Evolutionary conservation across 305 asterid species (phyloP), one percentile per base, ranked within the genome.

Genomic region (Fraxinus sp.): DNA sequence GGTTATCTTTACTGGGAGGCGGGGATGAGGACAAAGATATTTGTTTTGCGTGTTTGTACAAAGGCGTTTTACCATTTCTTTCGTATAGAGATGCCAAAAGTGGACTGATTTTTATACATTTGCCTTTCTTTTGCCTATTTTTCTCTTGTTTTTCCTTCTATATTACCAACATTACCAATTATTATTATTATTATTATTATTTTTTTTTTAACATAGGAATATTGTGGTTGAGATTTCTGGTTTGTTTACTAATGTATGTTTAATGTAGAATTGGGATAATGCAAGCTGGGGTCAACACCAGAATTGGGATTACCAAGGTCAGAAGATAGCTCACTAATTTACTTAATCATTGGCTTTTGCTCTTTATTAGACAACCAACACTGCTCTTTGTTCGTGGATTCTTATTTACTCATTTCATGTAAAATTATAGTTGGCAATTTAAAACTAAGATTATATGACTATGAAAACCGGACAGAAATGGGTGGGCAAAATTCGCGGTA

Each of bases 231-330:
- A 72, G 35, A 79, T 28, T 79, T 81, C 39, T 59, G 77, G 39
- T 81, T 43, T 75, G 72, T 72, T 70, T 79, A 85, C 84, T 39
- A 16, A 22, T 68, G 16, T 24, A 10, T 83, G 35, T 77, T 85
- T 89, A 26, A 83, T 90, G 91, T 85, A 96, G 99, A 97, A 92
- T 20, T 88, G 92, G 97, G 96, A 91, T 41, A 90, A 80, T 77
- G 89, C 92, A 86, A 89, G 83, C 87, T 93, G 97, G 99, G 89
- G 84, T 87, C 98, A 89, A 77, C 97, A 88, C 55, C 99, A 93
- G 84, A 88, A 79, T 85, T 90, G 96, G 98, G 93, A 91, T 78
- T 90, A 91, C 88, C 92, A 91, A 90, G 91, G 98, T 96, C 80
- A 84, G 93, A 86, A 57, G 62, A 84, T 73, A 74, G 83, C 22